Evolutionary conservation across 495 filamentous ascomycete genomes (phyloP).

Genomic region (Hyphodiscus hymeniophilus): DNA sequence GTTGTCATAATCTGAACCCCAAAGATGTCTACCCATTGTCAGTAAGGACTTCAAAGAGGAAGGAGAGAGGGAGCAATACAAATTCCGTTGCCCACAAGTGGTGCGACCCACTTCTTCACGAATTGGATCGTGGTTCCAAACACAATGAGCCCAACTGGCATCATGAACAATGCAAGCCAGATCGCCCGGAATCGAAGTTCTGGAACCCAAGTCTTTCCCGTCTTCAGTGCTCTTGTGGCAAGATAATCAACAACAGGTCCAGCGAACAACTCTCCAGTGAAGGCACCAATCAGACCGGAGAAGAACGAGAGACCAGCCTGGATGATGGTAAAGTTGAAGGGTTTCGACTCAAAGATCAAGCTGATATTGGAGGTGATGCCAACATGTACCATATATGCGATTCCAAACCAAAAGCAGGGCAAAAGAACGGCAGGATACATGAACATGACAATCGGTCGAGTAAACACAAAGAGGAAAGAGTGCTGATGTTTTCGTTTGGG

Average conservation of each 20-base stretch:
- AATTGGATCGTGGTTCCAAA: slow-evolving; percentile 16
- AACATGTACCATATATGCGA: slow-evolving; percentile 21
- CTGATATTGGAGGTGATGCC: slow-evolving; percentile 8
- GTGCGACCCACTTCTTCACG: slow-evolving; percentile 6
- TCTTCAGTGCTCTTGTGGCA: slow-evolving; percentile 13
- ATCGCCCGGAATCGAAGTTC: slow-evolving; percentile 21
- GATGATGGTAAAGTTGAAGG: slow-evolving; percentile 24
- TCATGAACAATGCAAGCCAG: slow-evolving; percentile 9
- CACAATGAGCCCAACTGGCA: slow-evolving; percentile 19
- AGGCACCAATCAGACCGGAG: slow-evolving; percentile 18
- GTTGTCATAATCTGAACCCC: slow-evolving; percentile 27
- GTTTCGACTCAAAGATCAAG: neutral
- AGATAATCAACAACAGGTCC: slow-evolving; percentile 24
- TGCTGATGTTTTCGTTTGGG: neutral
- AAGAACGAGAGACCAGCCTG: slow-evolving; percentile 14
- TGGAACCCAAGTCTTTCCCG: slow-evolving; percentile 20
- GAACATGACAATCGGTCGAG: slow-evolving; percentile 21
- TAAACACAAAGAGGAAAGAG: slow-evolving; percentile 10
- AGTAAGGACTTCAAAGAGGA: too few relatives aligned
- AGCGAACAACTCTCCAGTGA: slow-evolving; percentile 24
- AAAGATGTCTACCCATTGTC: slow-evolving; percentile 22
- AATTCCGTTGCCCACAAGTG: slow-evolving; percentile 15
- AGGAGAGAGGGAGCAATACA: too few relatives aligned
- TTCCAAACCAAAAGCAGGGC: slow-evolving; percentile 20
- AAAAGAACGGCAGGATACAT: slow-evolving; percentile 19